phyloP scores from a whole-genome alignment of 2,329 filamentous ascomycete species.

The Alternaria sp. region DNA sequence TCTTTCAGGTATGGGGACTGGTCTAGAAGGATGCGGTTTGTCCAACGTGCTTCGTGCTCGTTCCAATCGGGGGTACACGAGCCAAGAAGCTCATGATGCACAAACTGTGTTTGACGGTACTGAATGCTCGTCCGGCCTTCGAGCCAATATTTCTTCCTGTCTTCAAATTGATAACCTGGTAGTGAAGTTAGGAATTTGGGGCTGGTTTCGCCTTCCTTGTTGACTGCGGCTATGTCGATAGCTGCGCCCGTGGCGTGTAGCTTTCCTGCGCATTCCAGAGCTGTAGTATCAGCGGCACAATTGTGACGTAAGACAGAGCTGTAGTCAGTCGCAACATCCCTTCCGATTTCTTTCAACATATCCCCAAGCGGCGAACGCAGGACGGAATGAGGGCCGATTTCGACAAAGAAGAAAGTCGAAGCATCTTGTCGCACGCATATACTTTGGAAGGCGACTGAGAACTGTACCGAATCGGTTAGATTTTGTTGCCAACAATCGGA shows the following conservation, averaged over 20 bases:
- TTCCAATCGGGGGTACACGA: constrained; percentile 31
- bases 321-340: constrained; percentile 17
- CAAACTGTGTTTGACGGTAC: constrained; percentile 19
- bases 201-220: background rate
- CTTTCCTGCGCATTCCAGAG: constrained; percentile 22
- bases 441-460: constrained; percentile 33
- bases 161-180: constrained; percentile 22
- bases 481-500: constrained; percentile 31
- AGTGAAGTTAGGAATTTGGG: constrained; percentile 18
- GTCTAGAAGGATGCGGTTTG: constrained; percentile 43
- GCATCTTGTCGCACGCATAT: constrained; percentile 7
- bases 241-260: constrained; percentile 8
- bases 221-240: constrained; percentile 16
- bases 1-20: constrained; percentile 56
- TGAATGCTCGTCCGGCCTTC: constrained; percentile 22
- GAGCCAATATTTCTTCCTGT: constrained; percentile 24
- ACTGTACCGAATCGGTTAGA: constrained; percentile 24
- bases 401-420: constrained; percentile 20
- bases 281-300: constrained; percentile 15
- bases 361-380: constrained; percentile 25
- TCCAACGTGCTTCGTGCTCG: constrained; percentile 23
- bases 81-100: constrained; percentile 31
- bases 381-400: constrained; percentile 32
- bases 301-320: constrained; percentile 21
- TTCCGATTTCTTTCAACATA: constrained; percentile 10